These are phyloP conservation scores for Xylariaceae sp. DNA, from an alignment of 2,329 filamentous ascomycete genomes.

Conservation along the genomic window DNA sequence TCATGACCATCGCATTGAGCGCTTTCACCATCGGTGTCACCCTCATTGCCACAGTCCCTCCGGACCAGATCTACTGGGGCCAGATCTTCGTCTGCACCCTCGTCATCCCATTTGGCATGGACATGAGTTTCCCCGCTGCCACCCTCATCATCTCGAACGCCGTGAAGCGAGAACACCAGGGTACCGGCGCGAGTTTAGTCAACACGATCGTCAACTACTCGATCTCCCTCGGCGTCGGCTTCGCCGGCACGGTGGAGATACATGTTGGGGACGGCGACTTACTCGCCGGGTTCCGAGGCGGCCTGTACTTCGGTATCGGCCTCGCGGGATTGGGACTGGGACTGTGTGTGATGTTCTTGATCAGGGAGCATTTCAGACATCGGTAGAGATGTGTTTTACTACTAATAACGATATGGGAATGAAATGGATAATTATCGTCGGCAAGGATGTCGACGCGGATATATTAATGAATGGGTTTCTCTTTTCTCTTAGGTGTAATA, in stretches of 20 bases:
- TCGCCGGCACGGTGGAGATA: slow-evolving; percentile 43
- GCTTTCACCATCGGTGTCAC: slow-evolving; percentile 26
- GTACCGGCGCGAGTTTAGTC: slow-evolving; percentile 40
- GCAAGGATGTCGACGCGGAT: background rate
- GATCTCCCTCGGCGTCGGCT: slow-evolving; percentile 49
- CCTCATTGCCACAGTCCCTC: slow-evolving; percentile 34
- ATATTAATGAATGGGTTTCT: too few relatives aligned
- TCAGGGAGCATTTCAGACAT: slow-evolving; percentile 12
- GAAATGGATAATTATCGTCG: too few relatives aligned
- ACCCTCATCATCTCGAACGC: slow-evolving; percentile 46
- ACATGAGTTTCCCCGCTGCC: slow-evolving; percentile 52
- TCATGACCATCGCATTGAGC: slow-evolving; percentile 28
- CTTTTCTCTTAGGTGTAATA: too few relatives aligned
- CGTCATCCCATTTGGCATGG: slow-evolving; percentile 49
- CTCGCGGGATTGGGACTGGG: slow-evolving; percentile 20
- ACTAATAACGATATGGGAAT: too few relatives aligned
- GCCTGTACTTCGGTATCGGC: slow-evolving; percentile 27
- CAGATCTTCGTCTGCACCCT: slow-evolving; percentile 45
- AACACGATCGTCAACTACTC: slow-evolving; percentile 54
- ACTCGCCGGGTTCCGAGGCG: slow-evolving; percentile 26
- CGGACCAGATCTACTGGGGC: slow-evolving; percentile 49
- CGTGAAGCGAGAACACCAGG: slow-evolving; percentile 31
- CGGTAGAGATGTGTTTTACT: background rate
- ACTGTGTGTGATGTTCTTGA: slow-evolving; percentile 24
- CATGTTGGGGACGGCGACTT: slow-evolving; percentile 26